Base-by-base conservation (phyloP, 352 stramenopile species). In the Phytophthora brassicae region DNA sequence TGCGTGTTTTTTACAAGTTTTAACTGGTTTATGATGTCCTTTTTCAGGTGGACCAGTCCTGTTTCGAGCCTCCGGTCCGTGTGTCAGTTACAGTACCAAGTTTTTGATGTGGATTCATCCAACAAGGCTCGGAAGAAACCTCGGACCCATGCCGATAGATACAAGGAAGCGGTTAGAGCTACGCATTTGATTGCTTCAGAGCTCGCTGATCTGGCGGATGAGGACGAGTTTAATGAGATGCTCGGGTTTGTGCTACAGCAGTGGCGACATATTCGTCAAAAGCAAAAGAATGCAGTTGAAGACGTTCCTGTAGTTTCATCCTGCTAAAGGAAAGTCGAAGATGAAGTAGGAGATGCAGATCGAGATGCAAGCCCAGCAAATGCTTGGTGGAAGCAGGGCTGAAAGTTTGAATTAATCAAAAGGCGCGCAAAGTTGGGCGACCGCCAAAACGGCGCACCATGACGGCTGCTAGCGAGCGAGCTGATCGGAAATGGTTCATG, bases 401-500 rank as follows among this genome's bases (percentile, higher is more conserved):
- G n/a, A n/a, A n/a, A n/a, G n/a, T n/a, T n/a, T n/a, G n/a, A n/a
- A n/a, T n/a, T n/a, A 49, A 50, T 14, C 24, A 24, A 11, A 59
- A 51, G 28, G 16, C 26, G 4, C 31, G 9, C 39, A 44, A 23
- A 24, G 24, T 20, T 16, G 51, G 20, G 12, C n/a, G n/a, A n/a
- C n/a, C 24, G 13, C 28, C 38, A 16, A 46, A 36, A 23, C 23
- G 23, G 14, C 33, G 23, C 2, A 53, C 29, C 4, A 36, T 9
- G 0, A 47, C 51, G 9, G 11, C 26, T 13, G 56, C 60, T 2
- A 28, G 36, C 5, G 36, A 65, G n/a, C 26, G 16, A 22, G 9
- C 43, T 6, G 39, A 44, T 1, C 28, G 55, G 1, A 44, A 62
- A 6, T 51, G 35, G 33, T 74, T 49, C 20, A 56, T 50, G 6